phyloP scores from a whole-genome alignment of 2,329 filamentous ascomycete genomes.

The Ophiostoma piceae region DNA sequence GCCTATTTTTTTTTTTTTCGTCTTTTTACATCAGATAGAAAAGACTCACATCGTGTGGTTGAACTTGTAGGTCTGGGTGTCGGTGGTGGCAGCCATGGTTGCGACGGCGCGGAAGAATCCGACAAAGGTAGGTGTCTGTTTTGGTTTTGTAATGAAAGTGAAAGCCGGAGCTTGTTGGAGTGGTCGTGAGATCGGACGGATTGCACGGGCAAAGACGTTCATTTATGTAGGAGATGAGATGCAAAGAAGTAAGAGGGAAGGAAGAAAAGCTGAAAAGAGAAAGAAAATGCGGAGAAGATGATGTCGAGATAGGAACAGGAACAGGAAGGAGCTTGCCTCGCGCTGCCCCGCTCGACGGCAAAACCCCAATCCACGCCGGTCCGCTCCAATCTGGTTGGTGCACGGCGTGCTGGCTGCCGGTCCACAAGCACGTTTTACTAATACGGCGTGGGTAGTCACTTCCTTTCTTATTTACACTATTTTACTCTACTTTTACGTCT shows the following conservation, averaged over 20 bases:
- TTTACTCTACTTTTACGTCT: neutral
- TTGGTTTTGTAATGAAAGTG: constrained; percentile 22
- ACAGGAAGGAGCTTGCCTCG: neutral
- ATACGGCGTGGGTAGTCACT: neutral
- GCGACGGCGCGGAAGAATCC: constrained; percentile 25
- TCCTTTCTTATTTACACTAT: neutral
- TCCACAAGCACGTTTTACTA: neutral
- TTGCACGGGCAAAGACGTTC: constrained; percentile 2
- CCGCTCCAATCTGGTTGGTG: neutral
- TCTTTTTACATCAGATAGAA: too few relatives aligned
- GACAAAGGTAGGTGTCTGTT: neutral
- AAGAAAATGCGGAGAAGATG: neutral
- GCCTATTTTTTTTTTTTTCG: too few relatives aligned
- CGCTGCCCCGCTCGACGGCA: neutral
- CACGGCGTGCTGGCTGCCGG: too few relatives aligned
- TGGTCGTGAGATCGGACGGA: neutral
- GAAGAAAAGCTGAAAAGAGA: neutral
- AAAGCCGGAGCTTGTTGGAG: neutral
- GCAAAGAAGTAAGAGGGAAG: neutral
- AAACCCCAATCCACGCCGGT: neutral
- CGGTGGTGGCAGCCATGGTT: constrained; percentile 64
- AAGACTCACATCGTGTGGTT: constrained; percentile 75
- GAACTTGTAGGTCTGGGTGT: constrained; percentile 71
- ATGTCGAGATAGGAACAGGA: neutral
- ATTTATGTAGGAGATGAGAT: constrained; percentile 3